Conservation (phyloP, 371 early-diverging fungal species). For the Mucor irregularis region DNA sequence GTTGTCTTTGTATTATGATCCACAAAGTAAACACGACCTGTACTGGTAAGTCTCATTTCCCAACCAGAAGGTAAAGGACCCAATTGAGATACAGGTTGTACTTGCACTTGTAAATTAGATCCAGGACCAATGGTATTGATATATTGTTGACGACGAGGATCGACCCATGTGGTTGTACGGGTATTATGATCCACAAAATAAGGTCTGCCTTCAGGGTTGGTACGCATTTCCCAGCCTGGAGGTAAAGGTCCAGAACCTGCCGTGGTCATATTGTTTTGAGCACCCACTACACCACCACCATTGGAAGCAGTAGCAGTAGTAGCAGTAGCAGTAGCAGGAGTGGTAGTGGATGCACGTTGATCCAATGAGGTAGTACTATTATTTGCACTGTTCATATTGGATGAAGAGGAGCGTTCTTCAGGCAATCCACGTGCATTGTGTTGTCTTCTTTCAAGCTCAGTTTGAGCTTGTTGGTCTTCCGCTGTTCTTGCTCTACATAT, state of each 20-base stretch:
- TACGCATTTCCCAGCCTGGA: slow-evolving; percentile 57
- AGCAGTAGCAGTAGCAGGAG: slow-evolving; percentile 19
- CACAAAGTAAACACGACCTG: slow-evolving; percentile 92
- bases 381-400: slow-evolving; percentile 2
- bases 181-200: slow-evolving; percentile 98
- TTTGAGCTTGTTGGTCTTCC: slow-evolving; percentile 56
- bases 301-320: slow-evolving; percentile 17
- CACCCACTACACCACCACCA: not conserved
- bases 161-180: slow-evolving; percentile 95
- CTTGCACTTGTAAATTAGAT: slow-evolving; percentile 59
- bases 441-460: slow-evolving; percentile 73
- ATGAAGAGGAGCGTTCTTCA: slow-evolving; percentile 44
- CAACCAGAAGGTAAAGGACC: slow-evolving; percentile 94
- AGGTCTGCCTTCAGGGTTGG: slow-evolving; percentile 87
- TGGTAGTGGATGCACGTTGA: slow-evolving; percentile 27
- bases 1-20: slow-evolving; percentile 94
- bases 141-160: slow-evolving; percentile 77
- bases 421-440: slow-evolving; percentile 83
- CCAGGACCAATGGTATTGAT: slow-evolving; percentile 56
- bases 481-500: slow-evolving; percentile 38
- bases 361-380: slow-evolving; percentile 25
- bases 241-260: slow-evolving; percentile 70
- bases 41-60: slow-evolving; percentile 96
- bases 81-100: slow-evolving; percentile 74
- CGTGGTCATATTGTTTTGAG: slow-evolving; percentile 53